Conservation (phyloP, 306 rosid species). For the Crotalaria pallida region DNA sequence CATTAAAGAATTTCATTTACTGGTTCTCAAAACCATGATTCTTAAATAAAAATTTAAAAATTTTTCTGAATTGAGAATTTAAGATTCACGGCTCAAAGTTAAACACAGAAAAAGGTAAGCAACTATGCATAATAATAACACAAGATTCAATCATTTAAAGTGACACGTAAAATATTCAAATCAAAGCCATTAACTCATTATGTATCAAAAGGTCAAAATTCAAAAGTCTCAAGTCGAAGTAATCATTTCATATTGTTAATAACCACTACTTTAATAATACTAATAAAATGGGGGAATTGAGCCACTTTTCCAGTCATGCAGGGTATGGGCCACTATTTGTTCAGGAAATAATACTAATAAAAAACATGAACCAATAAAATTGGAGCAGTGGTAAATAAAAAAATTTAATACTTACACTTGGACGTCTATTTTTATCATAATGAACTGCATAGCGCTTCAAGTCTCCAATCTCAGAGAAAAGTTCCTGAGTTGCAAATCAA, state of each 20-base stretch:
- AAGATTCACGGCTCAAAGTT: not conserved
- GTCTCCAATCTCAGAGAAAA: conserved; percentile 83
- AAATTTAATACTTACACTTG: conserved; percentile 60
- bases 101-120: not conserved
- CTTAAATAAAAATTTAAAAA: not conserved
- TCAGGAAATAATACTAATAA: not conserved
- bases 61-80: not conserved
- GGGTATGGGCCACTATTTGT: not conserved
- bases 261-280: not conserved
- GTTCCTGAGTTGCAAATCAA: conserved; percentile 82
- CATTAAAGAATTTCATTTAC: not conserved
- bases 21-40: not conserved
- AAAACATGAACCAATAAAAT: not conserved
- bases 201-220: not conserved
- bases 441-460: conserved; percentile 87
- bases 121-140: not conserved
- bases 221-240: not conserved
- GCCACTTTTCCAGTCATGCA: not conserved
- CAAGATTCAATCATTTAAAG: not conserved
- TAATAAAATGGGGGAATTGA: not conserved
- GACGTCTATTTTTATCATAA: conserved; percentile 81
- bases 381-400: not conserved
- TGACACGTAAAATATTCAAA: not conserved
- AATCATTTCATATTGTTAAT: not conserved
- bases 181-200: not conserved